Evolutionary conservation across 2,329 filamentous ascomycete species (phyloP).

Genomic region (Phialemoniopsis sp.): DNA sequence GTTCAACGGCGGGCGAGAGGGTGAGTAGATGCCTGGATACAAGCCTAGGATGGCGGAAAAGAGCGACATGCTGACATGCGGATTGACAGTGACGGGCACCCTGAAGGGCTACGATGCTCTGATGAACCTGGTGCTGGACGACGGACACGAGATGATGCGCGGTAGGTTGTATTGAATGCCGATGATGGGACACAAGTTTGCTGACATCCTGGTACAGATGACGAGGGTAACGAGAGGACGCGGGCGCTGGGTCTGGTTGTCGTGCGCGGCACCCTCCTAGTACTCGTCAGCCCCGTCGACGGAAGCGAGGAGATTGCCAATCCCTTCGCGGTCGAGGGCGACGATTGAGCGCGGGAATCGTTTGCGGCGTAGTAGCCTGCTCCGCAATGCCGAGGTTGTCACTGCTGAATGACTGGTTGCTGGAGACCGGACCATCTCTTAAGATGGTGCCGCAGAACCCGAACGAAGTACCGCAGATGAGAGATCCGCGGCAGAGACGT

Average conservation of each 20-base stretch:
- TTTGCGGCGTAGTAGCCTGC: not conserved
- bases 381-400: too few species aligned
- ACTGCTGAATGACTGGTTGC: too few species aligned
- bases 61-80: not conserved
- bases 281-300: conserved; percentile 87
- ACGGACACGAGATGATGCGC: conserved; percentile 84
- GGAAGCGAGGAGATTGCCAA: conserved; percentile 96
- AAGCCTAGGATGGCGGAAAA: too few species aligned
- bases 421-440: too few species aligned
- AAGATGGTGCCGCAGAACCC: too few species aligned
- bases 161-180: conserved; percentile 56
- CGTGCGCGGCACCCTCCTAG: conserved; percentile 85
- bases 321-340: conserved; percentile 76
- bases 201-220: conserved; percentile 53
- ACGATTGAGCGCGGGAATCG: conserved; percentile 38
- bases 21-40: conserved; percentile 37
- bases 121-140: conserved; percentile 96
- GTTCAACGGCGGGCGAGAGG: conserved; percentile 91
- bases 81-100: conserved; percentile 68
- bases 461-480: too few species aligned
- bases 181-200: not conserved
- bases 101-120: conserved; percentile 95
- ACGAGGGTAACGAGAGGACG: conserved; percentile 83
- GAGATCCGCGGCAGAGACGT: too few species aligned
- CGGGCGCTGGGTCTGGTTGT: conserved; percentile 83